Evolutionary conservation across 768 basidiomycete genomes (phyloP).

Genomic region (Boletus tomentosulus): DNA sequence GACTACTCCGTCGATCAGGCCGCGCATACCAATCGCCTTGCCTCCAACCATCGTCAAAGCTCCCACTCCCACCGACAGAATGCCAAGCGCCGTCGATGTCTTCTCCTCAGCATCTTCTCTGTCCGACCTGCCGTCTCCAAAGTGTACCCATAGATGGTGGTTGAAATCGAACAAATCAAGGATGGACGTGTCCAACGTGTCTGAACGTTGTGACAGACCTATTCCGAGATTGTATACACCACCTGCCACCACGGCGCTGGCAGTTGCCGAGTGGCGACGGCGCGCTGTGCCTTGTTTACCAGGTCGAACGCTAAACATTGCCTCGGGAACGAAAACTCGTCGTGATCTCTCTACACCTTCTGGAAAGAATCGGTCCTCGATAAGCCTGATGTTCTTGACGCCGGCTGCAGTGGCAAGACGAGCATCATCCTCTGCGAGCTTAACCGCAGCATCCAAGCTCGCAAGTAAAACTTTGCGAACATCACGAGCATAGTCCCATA

Average conservation of each 20-base stretch:
- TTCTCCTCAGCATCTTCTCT: slow-evolving; percentile 35
- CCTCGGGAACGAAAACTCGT: slow-evolving; percentile 92
- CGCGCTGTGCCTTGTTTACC: slow-evolving; percentile 37
- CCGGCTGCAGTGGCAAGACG: slow-evolving; percentile 59
- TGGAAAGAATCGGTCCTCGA: slow-evolving; percentile 78
- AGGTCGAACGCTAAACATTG: slow-evolving; percentile 78
- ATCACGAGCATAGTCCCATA: slow-evolving; percentile 84
- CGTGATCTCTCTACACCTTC: slow-evolving; percentile 75
- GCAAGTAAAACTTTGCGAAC: slow-evolving; percentile 74
- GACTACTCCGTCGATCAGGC: slow-evolving; percentile 73
- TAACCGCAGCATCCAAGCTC: slow-evolving; percentile 77
- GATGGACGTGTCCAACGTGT: slow-evolving; percentile 75
- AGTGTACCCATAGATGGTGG: slow-evolving; percentile 70
- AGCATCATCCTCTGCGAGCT: slow-evolving; percentile 79
- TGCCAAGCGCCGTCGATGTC: slow-evolving; percentile 57
- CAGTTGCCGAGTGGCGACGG: slow-evolving; percentile 32
- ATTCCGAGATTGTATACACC: slow-evolving; percentile 78
- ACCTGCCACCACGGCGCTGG: slow-evolving; percentile 66
- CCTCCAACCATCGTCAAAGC: slow-evolving; percentile 89
- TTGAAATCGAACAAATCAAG: slow-evolving; percentile 85
- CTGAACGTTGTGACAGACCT: slow-evolving; percentile 71
- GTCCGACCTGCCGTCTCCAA: slow-evolving; percentile 46
- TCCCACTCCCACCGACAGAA: slow-evolving; percentile 76
- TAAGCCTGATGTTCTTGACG: slow-evolving; percentile 58
- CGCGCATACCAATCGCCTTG: slow-evolving; percentile 70